phyloP scores from a whole-genome alignment of 768 basidiomycete genomes.

The Boletus tomentosulus region DNA sequence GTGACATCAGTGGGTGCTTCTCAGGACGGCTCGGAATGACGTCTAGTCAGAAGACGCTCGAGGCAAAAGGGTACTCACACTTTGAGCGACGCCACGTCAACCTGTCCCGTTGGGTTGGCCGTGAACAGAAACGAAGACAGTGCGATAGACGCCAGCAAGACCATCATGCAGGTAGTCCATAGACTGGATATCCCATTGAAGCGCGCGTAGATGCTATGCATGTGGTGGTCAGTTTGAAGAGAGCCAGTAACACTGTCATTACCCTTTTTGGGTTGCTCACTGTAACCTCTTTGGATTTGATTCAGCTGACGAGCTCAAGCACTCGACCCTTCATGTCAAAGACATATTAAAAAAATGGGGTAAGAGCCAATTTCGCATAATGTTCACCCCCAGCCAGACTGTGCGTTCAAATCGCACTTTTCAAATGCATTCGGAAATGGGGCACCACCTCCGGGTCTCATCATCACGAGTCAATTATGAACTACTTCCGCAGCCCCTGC shows the following conservation, averaged over 20 bases:
- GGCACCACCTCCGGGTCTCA: too few relatives aligned
- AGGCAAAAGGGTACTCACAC: constrained; percentile 39
- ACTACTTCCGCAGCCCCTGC: constrained; percentile 5
- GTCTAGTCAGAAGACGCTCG: constrained; percentile 3
- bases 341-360: constrained; percentile 1
- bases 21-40: constrained; percentile 8
- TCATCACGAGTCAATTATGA: background rate
- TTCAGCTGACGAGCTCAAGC: too few relatives aligned
- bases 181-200: constrained; percentile 72
- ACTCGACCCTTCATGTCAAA: background rate
- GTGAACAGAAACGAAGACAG: constrained; percentile 67
- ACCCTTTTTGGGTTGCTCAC: constrained; percentile 4
- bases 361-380: constrained; percentile 1
- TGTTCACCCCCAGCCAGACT: background rate
- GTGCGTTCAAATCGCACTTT: constrained; percentile 8
- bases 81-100: constrained; percentile 64
- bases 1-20: constrained; percentile 8
- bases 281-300: too few relatives aligned
- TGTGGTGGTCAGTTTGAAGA: constrained; percentile 23
- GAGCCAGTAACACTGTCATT: background rate
- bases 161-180: constrained; percentile 73
- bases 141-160: constrained; percentile 63
- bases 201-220: constrained; percentile 70
- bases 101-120: constrained; percentile 50
- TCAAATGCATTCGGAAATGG: constrained; percentile 18